Base-by-base conservation (phyloP, 148 eudicot genomes). In the Fagopyrum tataricum region DNA sequence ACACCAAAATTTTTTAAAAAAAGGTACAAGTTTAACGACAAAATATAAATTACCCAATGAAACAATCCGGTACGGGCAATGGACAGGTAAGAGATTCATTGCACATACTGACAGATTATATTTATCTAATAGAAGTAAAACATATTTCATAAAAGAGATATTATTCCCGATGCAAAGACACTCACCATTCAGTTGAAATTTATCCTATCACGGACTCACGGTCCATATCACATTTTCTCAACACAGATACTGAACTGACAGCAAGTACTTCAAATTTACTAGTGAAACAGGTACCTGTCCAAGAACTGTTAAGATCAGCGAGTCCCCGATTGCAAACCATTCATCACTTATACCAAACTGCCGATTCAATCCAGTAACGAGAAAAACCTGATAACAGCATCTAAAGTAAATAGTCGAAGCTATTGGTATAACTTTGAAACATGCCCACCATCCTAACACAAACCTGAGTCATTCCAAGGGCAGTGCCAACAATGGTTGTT, bases 291-390 rank as follows among this genome's bases (percentile, higher is more conserved):
- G 51, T 86, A 95, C 99, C 96, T 95, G 99, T 52, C 86, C 85
- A 76, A 95, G 99, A 81, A 95, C 99, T 44, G 99, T 95, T 72
- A 95, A 75, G 55, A 91, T 86, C 74, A 95, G 83, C 24, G 97
- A 91, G 79, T 95, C 99, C 73, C 99, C 99, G 59, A 95, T 80
- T 20, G 99, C 93, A 81, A 95, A 95, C 99, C 97, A 95, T 81
- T 95, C 93, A 61, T 95, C 99, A 77, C 96, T 95, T 70, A 95
- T 88, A 43, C 99, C 97, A 23, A 91, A 67, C 80, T 91, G 87
- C 44, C 91, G 85, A 82, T 95, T 95, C 40, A 95, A 72, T 73
- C 97, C 99, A 20, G 96, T 90, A 11, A 95, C 97, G 74, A 95
- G 99, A 68, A 95, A 40, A 76, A 95, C 96, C 99, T 95, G 79